Evolutionary conservation across 768 basidiomycete species (phyloP).

Genomic region (Tephrocybe sp.): DNA sequence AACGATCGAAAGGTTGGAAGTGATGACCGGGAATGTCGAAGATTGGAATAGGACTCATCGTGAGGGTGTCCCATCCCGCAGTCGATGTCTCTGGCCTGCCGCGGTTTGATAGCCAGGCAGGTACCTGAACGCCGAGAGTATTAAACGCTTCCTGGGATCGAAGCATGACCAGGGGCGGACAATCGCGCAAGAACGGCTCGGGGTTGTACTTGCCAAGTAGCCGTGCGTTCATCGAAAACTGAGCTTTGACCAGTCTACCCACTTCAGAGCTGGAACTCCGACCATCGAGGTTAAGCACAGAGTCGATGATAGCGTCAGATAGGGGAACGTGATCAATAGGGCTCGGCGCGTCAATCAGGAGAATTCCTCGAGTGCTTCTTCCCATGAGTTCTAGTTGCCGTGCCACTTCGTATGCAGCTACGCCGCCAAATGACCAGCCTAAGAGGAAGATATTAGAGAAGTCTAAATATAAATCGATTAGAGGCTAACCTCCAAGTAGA

Average conservation of each 20-base stretch:
- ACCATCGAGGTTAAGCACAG: slow-evolving; percentile 34
- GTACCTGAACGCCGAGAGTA: slow-evolving; percentile 35
- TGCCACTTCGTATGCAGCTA: slow-evolving; percentile 67
- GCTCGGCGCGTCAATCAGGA: slow-evolving; percentile 68
- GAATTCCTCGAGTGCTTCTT: slow-evolving; percentile 49
- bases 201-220: slow-evolving; percentile 51
- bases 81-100: slow-evolving; percentile 30
- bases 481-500: slow-evolving; percentile 57
- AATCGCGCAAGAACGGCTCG: slow-evolving; percentile 17
- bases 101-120: slow-evolving; percentile 54
- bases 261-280: slow-evolving; percentile 29
- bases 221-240: slow-evolving; percentile 49
- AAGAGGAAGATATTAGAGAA: background rate
- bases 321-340: slow-evolving; percentile 55
- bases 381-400: slow-evolving; percentile 47
- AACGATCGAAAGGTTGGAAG: slow-evolving; percentile 53
- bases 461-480: background rate
- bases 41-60: slow-evolving; percentile 36
- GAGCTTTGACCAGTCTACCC: slow-evolving; percentile 38
- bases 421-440: slow-evolving; percentile 85
- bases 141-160: slow-evolving; percentile 51
- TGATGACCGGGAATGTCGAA: slow-evolving; percentile 68
- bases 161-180: slow-evolving; percentile 46
- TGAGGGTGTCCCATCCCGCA: slow-evolving; percentile 48
- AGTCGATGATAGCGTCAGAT: slow-evolving; percentile 51